Evolutionary conservation across 768 basidiomycete species (phyloP), one percentile per base, ranked within the genome.

Genomic region (Pisolithus albus): DNA sequence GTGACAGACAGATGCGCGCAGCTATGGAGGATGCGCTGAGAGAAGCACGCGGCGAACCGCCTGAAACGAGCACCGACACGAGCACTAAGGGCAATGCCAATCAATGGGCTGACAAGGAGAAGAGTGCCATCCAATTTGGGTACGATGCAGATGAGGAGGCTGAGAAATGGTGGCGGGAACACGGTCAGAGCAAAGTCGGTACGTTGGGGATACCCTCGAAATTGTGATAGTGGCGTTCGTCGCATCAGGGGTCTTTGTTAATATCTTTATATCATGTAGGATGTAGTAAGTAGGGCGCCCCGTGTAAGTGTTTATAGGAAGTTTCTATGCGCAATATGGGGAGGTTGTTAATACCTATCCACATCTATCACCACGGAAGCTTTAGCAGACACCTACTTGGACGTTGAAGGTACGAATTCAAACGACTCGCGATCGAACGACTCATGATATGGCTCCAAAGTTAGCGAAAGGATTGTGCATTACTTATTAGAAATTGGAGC

Each of bases 51-150:
- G 59, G 61, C 39, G 26, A 54, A 55, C 46, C 51, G 52, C 56
- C 32, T 44, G 43, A 23, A 5, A 13, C 4, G 38, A 56, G 46
- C 52, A 49, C 30, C 43, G 47, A 56, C 53, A 39, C 46, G 36
- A 44, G 50, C 23, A 19, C 19, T 43, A 49, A 24, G 15, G 68
- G 69, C 23, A 79, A 75, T 56, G 67, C 71, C 51, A 82, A 82
- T 54, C 72, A 79, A 54, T 82, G 81, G 81, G 79, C 80, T 5
- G 81, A 83, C 60, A 72, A 69, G 58, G 64, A 61, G 47, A 80
- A 79, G 71, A 81, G 64, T 48, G 51, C 44, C 34, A 56, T 56
- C 5, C 74, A 77, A 57, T 83, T 81, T 62, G 70, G 71, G 13
- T 81, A 82, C 53, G 80, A 82, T 52, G 77, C 79, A 0, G 79